Base-by-base conservation (phyloP, 31 red algal genomes). In the Bonnemaisonia californica region DNA sequence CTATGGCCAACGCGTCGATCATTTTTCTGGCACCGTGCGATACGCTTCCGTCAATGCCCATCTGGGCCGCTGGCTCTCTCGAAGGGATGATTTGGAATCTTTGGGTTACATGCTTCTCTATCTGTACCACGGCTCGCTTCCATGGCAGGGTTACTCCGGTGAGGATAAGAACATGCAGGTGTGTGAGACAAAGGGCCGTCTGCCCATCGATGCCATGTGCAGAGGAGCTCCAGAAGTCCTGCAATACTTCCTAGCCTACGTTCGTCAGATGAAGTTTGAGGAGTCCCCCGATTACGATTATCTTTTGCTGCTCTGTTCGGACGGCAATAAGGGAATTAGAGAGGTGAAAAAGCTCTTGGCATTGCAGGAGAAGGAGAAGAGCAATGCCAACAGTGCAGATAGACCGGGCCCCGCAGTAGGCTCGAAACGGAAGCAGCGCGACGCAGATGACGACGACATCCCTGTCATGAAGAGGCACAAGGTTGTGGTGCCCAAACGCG, bases 111-210 rank as follows among this genome's bases (percentile, higher is more conserved):
- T 98, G 95, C 84, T 98, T 19, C 55, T 98, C 28, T 98, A 98
- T 69, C 38, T 98, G 60, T 92, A 81, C 45, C 62, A 95, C 51
- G 95, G 95, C 26, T 91, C 87, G 2, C 83, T 98, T 24, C 95
- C 95, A 21, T 98, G 95, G 95, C 95, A 98, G 69, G 95, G 95
- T 3, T 98, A 93, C 81, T 85, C 79, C 16, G 95, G 95, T 34
- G 95, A 98, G 61, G 95, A 98, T 72, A 98, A 98, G 89, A 98
- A 98, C 56, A 98, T 98, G 95, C 92, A 95, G 76, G 95, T 98
- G 19, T 98, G 95, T 67, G 95, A 98, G 70, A 89, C 88, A 21
- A 98, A 98, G 60, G 95, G 95, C 21, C 79, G 92, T 41, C 80
- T 98, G 18, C 86, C 92, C 2, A 76, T 95, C 1, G 92, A 92